A percentile compares a stretch with the other conserved stretches of the same genome.
phyloP scores from a whole-genome alignment of 306 rosid genomes.

The Biancaea sappan region DNA sequence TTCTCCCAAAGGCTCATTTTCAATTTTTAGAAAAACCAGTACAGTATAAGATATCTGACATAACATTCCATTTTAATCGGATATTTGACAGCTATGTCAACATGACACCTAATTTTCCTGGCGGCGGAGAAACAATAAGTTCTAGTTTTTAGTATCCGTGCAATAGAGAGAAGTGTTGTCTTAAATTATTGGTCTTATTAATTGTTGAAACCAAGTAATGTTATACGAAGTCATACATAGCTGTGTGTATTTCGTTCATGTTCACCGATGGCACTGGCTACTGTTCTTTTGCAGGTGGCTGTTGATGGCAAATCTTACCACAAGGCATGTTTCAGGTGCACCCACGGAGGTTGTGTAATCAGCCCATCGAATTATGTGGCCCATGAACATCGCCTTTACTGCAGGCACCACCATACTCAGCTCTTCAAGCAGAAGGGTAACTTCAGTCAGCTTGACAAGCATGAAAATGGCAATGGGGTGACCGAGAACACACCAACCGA shows the following conservation, averaged over 20 bases:
- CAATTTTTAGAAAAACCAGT: background rate
- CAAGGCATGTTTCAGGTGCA: constrained; percentile 81
- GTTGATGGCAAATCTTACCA: constrained; percentile 86
- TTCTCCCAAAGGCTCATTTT: background rate
- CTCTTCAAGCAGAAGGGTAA: constrained; percentile 90
- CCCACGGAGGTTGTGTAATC: constrained; percentile 87
- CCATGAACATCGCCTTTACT: constrained; percentile 83
- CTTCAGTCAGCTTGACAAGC: constrained; percentile 79
- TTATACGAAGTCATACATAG: background rate
- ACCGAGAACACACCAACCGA: constrained; percentile 49
- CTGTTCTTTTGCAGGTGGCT: constrained; percentile 57
- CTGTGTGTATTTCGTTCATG: background rate
- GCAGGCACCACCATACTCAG: constrained; percentile 91
- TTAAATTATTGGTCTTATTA: background rate
- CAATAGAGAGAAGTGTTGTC: background rate
- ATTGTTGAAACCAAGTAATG: constrained; percentile 7
- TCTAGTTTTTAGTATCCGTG: background rate
- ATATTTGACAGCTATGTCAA: background rate
- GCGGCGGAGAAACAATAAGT: background rate
- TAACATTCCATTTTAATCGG: background rate
- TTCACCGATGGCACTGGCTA: background rate
- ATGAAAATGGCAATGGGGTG: constrained; percentile 46
- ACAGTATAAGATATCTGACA: background rate
- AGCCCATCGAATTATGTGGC: constrained; percentile 94
- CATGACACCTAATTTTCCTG: constrained; percentile 1